A percentile compares a stretch with the other conserved stretches of the same genome.
Conservation (phyloP, 2,329 filamentous ascomycete species). For the Colletotrichum limetticola region DNA sequence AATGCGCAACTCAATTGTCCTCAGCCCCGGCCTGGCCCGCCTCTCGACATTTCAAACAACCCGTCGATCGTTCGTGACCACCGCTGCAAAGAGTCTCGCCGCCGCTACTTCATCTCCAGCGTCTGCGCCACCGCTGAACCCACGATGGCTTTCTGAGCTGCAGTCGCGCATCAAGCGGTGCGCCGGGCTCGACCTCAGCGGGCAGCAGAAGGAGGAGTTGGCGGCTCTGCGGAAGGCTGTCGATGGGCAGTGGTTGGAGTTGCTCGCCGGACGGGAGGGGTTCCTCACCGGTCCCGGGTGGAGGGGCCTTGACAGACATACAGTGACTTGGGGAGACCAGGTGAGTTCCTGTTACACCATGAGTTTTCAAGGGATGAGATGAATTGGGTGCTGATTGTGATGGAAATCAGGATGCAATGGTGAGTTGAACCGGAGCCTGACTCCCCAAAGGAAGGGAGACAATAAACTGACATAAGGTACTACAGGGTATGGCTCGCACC, state of each 20-base stretch:
- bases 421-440: not conserved
- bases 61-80: constrained; percentile 18
- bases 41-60: not conserved
- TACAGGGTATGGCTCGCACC: constrained; percentile 17
- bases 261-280: constrained; percentile 80
- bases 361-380: not conserved
- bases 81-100: not conserved
- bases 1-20: constrained; percentile 4
- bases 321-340: constrained; percentile 88
- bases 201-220: constrained; percentile 4
- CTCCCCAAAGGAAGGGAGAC: not conserved
- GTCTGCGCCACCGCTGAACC: constrained; percentile 28
- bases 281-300: constrained; percentile 71
- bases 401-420: constrained; percentile 28
- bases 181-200: not conserved
- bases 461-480: constrained; percentile 13
- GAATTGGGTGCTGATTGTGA: constrained; percentile 3
- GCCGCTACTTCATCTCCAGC: not conserved
- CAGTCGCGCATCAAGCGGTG: constrained; percentile 37
- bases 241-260: constrained; percentile 70
- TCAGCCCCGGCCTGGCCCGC: constrained; percentile 6
- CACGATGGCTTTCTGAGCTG: constrained; percentile 44
- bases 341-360: constrained; percentile 58
- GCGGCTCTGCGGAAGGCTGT: constrained; percentile 18
- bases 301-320: constrained; percentile 71